phyloP scores from a whole-genome alignment of 305 asterid genomes.

The Galium porrigens region DNA sequence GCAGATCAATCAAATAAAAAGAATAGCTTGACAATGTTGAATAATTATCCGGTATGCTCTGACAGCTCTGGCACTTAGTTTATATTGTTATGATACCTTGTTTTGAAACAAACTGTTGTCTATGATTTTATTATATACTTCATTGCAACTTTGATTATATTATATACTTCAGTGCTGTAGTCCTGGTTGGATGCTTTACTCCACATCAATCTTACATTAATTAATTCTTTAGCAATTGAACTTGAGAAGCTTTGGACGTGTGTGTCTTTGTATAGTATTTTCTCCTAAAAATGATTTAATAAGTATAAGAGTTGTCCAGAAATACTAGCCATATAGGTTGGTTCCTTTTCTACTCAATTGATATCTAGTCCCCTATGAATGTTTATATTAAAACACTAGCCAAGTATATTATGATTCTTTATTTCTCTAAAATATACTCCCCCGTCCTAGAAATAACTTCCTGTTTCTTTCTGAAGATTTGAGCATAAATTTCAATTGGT shows the following conservation, averaged over 20 bases:
- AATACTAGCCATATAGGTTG: background rate
- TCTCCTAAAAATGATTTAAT: background rate
- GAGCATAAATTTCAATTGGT: too few species aligned
- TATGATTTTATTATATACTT: background rate
- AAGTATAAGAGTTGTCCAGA: background rate
- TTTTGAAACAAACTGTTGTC: background rate
- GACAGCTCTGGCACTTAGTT: background rate
- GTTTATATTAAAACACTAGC: background rate
- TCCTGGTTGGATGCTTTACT: background rate
- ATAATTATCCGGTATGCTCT: constrained; percentile 19
- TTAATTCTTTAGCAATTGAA: background rate
- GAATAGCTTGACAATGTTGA: constrained; percentile 18
- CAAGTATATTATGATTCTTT: background rate
- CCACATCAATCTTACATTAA: background rate
- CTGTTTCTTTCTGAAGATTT: too few species aligned
- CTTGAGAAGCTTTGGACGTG: background rate
- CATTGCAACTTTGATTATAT: background rate
- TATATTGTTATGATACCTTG: background rate
- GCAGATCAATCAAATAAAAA: constrained; percentile 22
- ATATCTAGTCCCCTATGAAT: background rate
- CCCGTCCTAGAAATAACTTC: too few species aligned
- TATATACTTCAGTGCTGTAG: background rate
- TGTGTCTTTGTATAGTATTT: background rate
- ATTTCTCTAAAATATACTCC: background rate
- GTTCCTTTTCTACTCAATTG: background rate